Evolutionary conservation across 2,329 filamentous ascomycete genomes (phyloP).

Genomic region (Pseudogymnoascus destructans): DNA sequence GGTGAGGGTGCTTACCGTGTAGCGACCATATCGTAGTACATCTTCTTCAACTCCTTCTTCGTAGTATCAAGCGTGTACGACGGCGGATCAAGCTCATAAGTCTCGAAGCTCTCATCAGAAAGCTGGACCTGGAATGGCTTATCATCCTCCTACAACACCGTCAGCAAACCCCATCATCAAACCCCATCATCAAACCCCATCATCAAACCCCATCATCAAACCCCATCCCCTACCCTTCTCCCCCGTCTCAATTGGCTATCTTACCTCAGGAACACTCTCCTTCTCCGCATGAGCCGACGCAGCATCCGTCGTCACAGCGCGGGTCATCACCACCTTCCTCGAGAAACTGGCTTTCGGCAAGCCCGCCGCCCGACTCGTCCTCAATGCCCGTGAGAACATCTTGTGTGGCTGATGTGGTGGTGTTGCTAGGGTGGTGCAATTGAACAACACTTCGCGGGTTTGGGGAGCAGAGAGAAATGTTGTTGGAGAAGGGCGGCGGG

Average conservation of each 20-base stretch:
- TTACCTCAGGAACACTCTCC: constrained; percentile 53
- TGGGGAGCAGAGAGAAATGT: background rate
- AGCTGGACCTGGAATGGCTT: constrained; percentile 85
- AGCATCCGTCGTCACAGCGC: constrained; percentile 88
- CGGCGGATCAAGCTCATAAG: constrained; percentile 95
- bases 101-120: constrained; percentile 98
- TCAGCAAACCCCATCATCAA: constrained; percentile 9
- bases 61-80: constrained; percentile 85
- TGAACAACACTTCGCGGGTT: background rate
- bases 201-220: constrained; percentile 7
- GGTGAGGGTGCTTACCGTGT: constrained; percentile 54
- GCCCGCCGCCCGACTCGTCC: constrained; percentile 46
- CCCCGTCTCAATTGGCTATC: constrained; percentile 20
- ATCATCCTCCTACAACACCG: constrained; percentile 61
- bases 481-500: background rate
- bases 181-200: too few species aligned
- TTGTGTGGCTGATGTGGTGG: constrained; percentile 20
- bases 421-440: background rate
- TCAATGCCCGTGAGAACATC: constrained; percentile 62
- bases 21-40: constrained; percentile 96
- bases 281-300: constrained; percentile 83
- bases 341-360: constrained; percentile 31
- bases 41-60: constrained; percentile 96
- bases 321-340: constrained; percentile 30
- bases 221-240: background rate